A percentile compares a stretch with the other conserved stretches of the same genome.
phyloP scores from a whole-genome alignment of 352 stramenopile species.

The Phytopythium aichiense region DNA sequence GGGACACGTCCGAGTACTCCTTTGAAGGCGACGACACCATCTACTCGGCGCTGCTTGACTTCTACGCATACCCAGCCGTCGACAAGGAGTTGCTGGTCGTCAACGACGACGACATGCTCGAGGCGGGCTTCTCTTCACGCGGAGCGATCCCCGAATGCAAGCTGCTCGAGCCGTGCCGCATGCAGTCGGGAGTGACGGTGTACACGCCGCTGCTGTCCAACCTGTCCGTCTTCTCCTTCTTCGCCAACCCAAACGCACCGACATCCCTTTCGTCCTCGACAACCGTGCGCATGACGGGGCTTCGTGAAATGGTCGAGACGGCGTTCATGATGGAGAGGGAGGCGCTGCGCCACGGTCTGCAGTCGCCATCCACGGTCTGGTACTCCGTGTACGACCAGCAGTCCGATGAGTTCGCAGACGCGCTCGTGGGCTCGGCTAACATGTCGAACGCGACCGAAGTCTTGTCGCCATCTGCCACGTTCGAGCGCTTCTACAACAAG shows the following conservation, averaged over 20 bases:
- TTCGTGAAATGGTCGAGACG: slow-evolving; percentile 27
- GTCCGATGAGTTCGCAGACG: slow-evolving; percentile 52
- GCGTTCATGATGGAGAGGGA: slow-evolving; percentile 41
- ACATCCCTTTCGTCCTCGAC: slow-evolving; percentile 15
- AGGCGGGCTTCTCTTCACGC: not conserved
- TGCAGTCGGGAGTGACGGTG: slow-evolving; percentile 57
- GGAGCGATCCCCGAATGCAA: not conserved
- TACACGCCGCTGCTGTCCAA: slow-evolving; percentile 42
- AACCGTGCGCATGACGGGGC: slow-evolving; percentile 19
- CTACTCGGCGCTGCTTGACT: slow-evolving; percentile 30
- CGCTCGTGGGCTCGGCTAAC: slow-evolving; percentile 39
- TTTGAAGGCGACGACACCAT: slow-evolving; percentile 10
- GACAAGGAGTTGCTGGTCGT: slow-evolving; percentile 14
- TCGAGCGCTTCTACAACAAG: slow-evolving; percentile 24
- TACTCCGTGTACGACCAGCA: slow-evolving; percentile 48
- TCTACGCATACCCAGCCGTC: slow-evolving; percentile 39
- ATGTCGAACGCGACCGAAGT: slow-evolving; percentile 17
- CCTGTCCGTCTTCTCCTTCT: slow-evolving; percentile 17
- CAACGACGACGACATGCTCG: not conserved
- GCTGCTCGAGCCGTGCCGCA: slow-evolving; percentile 19
- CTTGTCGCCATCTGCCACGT: slow-evolving; percentile 23
- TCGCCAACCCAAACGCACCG: slow-evolving; percentile 13
- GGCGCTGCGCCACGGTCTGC: slow-evolving; percentile 36
- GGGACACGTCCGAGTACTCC: not conserved
- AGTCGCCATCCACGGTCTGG: slow-evolving; percentile 57